Evolutionary conservation across 2,329 filamentous ascomycete genomes (phyloP).

Genomic region (Cytospora piceicola): DNA sequence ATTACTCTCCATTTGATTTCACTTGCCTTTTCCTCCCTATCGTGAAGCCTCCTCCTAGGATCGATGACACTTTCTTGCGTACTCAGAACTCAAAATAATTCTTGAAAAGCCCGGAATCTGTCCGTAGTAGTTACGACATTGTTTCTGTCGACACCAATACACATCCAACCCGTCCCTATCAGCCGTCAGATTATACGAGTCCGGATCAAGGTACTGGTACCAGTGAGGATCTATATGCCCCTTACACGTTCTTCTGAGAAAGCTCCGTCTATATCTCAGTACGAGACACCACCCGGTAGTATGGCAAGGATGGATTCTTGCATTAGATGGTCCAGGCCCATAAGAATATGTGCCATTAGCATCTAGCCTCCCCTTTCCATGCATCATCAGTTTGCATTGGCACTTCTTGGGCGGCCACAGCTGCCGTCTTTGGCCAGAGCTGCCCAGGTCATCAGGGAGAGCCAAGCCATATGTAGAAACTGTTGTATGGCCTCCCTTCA

Average conservation of each 20-base stretch:
- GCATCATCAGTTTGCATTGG: background rate
- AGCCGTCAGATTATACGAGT: background rate
- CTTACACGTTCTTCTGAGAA: background rate
- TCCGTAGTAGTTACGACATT: constrained; percentile 1
- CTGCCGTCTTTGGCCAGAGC: background rate
- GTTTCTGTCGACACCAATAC: background rate
- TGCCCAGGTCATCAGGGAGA: background rate
- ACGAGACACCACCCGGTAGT: background rate
- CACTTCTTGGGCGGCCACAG: background rate
- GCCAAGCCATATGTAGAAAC: background rate
- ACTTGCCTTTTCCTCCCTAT: background rate
- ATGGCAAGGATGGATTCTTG: constrained; percentile 5
- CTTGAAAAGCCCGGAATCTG: background rate
- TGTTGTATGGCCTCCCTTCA: background rate
- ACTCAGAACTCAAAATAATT: background rate
- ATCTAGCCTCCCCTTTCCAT: background rate
- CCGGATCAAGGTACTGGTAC: background rate
- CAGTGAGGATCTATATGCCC: background rate
- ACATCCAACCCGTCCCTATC: constrained; percentile 1
- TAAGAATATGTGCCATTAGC: background rate
- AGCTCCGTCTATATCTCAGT: background rate
- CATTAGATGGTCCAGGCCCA: background rate
- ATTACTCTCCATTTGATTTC: too few relatives aligned
- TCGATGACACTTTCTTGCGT: background rate
- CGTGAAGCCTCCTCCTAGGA: background rate